phyloP scores from a whole-genome alignment of 805 yeast genomes.

The Yamadazyma akitaensis region DNA sequence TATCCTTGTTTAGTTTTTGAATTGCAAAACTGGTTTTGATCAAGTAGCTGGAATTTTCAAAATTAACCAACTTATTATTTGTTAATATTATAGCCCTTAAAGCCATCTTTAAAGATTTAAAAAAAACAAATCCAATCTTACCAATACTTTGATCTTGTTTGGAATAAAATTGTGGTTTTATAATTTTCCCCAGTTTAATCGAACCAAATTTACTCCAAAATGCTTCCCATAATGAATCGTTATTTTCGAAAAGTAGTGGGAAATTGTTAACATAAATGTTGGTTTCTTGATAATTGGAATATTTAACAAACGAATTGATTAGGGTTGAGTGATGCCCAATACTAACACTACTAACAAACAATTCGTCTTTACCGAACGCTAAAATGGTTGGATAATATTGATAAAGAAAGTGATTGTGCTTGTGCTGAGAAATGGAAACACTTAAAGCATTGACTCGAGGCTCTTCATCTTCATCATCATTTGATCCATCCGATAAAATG shows the following conservation, averaged over 20 bases:
- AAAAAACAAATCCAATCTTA: slow-evolving; percentile 63
- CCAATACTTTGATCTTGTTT: slow-evolving; percentile 18
- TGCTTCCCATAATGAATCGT: slow-evolving; percentile 39
- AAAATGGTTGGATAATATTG: slow-evolving; percentile 12
- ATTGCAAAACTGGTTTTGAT: slow-evolving; percentile 41
- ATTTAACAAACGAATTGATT: slow-evolving; percentile 18
- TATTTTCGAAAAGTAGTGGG: slow-evolving; percentile 53
- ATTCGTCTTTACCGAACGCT: background rate
- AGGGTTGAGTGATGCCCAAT: slow-evolving; percentile 8
- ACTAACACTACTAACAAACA: background rate
- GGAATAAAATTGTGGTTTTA: slow-evolving; percentile 38
- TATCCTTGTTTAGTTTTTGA: slow-evolving; percentile 24
- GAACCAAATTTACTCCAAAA: slow-evolving; percentile 41
- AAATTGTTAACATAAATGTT: slow-evolving; percentile 70
- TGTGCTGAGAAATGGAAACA: slow-evolving; percentile 34
- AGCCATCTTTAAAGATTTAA: slow-evolving; percentile 54
- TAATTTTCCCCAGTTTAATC: slow-evolving; percentile 40
- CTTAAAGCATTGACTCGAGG: slow-evolving; percentile 12
- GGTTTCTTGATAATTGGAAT: slow-evolving; percentile 54
- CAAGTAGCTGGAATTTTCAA: slow-evolving; percentile 20
- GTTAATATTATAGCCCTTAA: slow-evolving; percentile 56
- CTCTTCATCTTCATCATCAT: background rate
- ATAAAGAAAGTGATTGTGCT: slow-evolving; percentile 30
- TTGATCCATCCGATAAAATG: background rate
- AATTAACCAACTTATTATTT: slow-evolving; percentile 39